Conservation (phyloP, 495 filamentous ascomycete species). For the Tuber calosporum region DNA sequence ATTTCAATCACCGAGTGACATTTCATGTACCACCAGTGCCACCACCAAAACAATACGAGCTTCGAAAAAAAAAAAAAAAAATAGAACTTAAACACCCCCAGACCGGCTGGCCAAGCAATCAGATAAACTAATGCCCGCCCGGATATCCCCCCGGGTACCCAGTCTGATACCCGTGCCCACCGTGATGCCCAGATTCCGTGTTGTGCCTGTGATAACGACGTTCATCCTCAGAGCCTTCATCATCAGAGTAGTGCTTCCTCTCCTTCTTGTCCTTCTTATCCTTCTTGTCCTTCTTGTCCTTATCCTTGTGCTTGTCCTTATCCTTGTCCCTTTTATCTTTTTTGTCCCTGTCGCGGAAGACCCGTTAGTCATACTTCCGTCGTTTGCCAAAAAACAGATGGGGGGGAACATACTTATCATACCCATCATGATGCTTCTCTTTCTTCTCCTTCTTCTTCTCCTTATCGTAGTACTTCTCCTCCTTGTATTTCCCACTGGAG, state of each 20-base stretch:
- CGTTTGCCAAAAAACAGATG: neutral
- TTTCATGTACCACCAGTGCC: neutral
- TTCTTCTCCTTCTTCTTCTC: constrained; percentile 8
- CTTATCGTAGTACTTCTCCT: constrained; percentile 17
- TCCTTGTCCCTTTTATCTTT: neutral
- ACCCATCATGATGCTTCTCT: constrained; percentile 4
- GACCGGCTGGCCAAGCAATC: neutral
- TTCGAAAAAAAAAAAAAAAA: neutral
- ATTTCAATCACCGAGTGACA: neutral
- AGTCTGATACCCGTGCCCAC: neutral
- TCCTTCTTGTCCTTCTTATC: neutral
- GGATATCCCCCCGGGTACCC: neutral
- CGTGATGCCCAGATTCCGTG: neutral
- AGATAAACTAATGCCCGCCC: neutral
- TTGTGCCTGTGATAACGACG: neutral
- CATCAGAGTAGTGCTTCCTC: neutral
- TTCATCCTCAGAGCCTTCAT: neutral
- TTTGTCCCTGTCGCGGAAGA: neutral
- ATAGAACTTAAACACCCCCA: neutral
- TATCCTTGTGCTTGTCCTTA: neutral
- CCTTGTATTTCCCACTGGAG: constrained; percentile 16
- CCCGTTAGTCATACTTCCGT: neutral
- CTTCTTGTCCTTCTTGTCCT: neutral
- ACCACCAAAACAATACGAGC: neutral
- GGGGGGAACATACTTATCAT: neutral